Conservation (phyloP, 352 stramenopile species). For the Globisporangium nodosum region DNA sequence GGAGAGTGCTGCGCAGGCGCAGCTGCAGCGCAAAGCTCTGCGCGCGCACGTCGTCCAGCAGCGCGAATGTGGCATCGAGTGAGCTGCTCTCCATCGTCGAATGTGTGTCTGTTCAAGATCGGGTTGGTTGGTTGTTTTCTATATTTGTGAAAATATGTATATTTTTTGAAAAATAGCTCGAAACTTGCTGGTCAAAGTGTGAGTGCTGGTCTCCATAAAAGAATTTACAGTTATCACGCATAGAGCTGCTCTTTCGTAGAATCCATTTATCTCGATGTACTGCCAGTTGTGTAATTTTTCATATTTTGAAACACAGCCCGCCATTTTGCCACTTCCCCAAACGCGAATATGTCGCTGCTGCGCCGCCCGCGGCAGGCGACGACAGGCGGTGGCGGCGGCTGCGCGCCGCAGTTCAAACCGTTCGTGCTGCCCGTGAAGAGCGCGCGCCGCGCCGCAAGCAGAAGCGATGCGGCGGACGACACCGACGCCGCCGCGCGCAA, state of each 20-base stretch:
- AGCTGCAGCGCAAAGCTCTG: constrained; percentile 40
- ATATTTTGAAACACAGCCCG: no score
- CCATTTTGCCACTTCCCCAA: no score
- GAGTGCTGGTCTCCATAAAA: neutral
- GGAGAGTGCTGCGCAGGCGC: constrained; percentile 38
- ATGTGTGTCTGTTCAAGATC: neutral
- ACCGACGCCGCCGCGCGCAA: constrained; percentile 43
- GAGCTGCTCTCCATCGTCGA: neutral
- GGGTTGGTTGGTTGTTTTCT: no score
- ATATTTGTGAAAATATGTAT: neutral
- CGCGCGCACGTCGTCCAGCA: constrained; percentile 46
- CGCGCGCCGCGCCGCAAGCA: neutral
- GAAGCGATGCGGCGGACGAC: constrained; percentile 18
- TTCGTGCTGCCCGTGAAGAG: constrained; percentile 70
- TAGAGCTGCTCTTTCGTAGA: no score
- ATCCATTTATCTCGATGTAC: neutral
- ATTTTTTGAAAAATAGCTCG: neutral
- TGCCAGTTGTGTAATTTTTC: neutral
- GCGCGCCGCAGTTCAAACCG: constrained; percentile 54
- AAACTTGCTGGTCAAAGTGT: neutral
- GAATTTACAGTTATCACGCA: no score
- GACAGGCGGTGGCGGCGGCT: constrained; percentile 7
- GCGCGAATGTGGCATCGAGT: constrained; percentile 48
- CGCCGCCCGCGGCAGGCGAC: constrained; percentile 21
- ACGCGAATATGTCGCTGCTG: constrained; percentile 37